These are phyloP conservation scores for Chrysoporthe deuterocubensis DNA, from an alignment of 2,329 filamentous ascomycete species.

Conservation along the genomic window DNA sequence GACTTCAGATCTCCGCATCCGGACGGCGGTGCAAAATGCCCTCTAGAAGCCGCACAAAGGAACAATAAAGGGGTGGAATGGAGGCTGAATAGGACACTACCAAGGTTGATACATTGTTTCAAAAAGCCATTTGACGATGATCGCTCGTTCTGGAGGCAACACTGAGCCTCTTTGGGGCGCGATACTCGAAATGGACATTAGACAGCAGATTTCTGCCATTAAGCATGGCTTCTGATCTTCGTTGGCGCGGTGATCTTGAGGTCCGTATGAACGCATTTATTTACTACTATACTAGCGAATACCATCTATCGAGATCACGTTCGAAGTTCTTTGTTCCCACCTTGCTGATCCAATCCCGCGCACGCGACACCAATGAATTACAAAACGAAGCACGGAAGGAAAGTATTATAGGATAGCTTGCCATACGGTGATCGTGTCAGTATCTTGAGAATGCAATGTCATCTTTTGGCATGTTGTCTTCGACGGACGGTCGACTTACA, in stretches of 20 bases:
- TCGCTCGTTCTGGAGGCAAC: not conserved
- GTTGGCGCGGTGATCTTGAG: not conserved
- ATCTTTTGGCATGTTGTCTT: no score
- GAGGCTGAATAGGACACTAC: not conserved
- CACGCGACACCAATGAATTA: not conserved
- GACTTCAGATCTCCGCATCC: not conserved
- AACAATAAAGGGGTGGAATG: not conserved
- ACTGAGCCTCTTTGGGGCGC: not conserved
- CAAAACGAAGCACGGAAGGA: not conserved
- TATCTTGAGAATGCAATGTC: not conserved
- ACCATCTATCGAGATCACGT: not conserved
- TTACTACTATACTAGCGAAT: not conserved
- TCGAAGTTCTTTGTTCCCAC: not conserved
- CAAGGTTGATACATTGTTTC: not conserved
- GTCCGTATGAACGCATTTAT: not conserved
- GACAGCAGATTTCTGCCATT: not conserved
- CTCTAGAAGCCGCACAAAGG: not conserved
- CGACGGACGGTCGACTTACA: no score
- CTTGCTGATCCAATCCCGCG: not conserved
- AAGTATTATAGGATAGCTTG: not conserved
- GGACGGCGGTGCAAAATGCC: not conserved
- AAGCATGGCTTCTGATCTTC: not conserved
- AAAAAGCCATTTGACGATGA: not conserved
- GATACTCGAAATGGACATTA: not conserved
- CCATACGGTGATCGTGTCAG: not conserved